phyloP scores from a whole-genome alignment of 2,329 filamentous ascomycete genomes.

The Trichoderma koningiopsis region DNA sequence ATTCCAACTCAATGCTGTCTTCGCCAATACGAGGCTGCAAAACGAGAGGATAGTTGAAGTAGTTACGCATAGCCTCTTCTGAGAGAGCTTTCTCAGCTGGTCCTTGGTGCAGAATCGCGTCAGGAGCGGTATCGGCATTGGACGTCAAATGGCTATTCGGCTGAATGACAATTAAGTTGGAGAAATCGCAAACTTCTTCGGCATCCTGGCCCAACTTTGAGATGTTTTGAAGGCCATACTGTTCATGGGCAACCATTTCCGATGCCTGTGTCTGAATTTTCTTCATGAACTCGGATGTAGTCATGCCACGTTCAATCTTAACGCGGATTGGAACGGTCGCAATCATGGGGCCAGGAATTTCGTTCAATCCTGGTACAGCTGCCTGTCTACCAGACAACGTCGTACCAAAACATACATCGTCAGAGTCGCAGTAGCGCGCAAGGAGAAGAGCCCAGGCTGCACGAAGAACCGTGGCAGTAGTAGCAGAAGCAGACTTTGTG shows the following conservation, averaged over 20 bases:
- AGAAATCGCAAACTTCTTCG: slow-evolving; percentile 21
- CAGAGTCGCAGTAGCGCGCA: slow-evolving; percentile 21
- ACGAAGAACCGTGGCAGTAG: slow-evolving; percentile 22
- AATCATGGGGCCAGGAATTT: slow-evolving; percentile 20
- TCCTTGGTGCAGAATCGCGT: slow-evolving; percentile 21
- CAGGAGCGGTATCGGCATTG: slow-evolving; percentile 13
- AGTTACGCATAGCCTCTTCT: slow-evolving; percentile 26
- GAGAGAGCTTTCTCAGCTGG: slow-evolving; percentile 17
- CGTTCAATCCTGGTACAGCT: slow-evolving; percentile 12
- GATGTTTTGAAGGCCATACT: slow-evolving; percentile 24
- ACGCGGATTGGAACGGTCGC: slow-evolving; percentile 25
- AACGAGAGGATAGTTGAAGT: slow-evolving; percentile 30
- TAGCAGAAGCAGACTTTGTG: slow-evolving; percentile 1
- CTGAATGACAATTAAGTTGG: slow-evolving; percentile 23
- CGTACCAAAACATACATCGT: slow-evolving; percentile 24
- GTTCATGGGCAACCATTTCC: slow-evolving; percentile 22
- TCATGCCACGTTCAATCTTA: slow-evolving; percentile 18
- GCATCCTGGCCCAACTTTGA: slow-evolving; percentile 12
- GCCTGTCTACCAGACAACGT: slow-evolving; percentile 25
- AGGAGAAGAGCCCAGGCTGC: slow-evolving; percentile 24
- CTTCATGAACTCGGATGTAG: not conserved
- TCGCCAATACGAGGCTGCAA: slow-evolving; percentile 23
- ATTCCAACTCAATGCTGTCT: slow-evolving; percentile 22
- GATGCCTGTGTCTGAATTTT: slow-evolving; percentile 14
- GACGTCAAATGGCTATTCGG: slow-evolving; percentile 14